Base-by-base conservation (phyloP, 2,329 filamentous ascomycete genomes). In the Malbranchea zuffiana region DNA sequence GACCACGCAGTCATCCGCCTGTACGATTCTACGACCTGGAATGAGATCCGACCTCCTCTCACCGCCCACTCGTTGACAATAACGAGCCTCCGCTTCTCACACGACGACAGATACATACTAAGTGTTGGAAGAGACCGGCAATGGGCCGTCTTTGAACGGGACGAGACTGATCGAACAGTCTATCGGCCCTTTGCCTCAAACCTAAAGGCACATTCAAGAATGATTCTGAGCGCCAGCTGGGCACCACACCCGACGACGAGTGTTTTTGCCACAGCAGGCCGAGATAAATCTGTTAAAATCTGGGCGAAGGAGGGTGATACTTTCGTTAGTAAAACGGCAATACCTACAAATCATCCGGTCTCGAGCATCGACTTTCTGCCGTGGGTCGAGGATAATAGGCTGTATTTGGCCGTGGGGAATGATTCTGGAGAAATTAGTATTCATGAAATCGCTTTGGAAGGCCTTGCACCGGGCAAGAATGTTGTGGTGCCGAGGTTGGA, bases 1-100 rank as follows among this genome's bases (percentile, higher is more conserved):
- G 90, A 95, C 57, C 90, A 98, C 55, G 90, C 90, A 28, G 87
- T 96, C 25, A 84, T 98, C 50, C 77, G 90, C 13, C 60, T 98
- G 5, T 96, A 93, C 54, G 85, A 93, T 55, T 90, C 87, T 8
- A 71, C 69, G 21, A 74, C 74, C 29, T 98, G 90, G 90, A 80
- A 84, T 12, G 86, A 98, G 61, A 66, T 95, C 27, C 78, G 75
- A 41, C 87, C 88, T 2, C 74, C 88, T 0, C 68, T 98, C 19
- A 72, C 75, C n/a, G 81, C 82, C 1, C 90, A 98, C 60, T 77
- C 81, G 0, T 69, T 96, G 37, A 98, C 90, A 0, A 80, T 87
- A 16, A 88, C 86, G 0, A 72, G 82, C 11, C 65, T 98, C 23
- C 70, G 78, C 6, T 98, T 96, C 63, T 87, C 82, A 0, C 53